Base-by-base conservation (phyloP, 495 filamentous ascomycete genomes). In the Lophiostoma macrostomum region DNA sequence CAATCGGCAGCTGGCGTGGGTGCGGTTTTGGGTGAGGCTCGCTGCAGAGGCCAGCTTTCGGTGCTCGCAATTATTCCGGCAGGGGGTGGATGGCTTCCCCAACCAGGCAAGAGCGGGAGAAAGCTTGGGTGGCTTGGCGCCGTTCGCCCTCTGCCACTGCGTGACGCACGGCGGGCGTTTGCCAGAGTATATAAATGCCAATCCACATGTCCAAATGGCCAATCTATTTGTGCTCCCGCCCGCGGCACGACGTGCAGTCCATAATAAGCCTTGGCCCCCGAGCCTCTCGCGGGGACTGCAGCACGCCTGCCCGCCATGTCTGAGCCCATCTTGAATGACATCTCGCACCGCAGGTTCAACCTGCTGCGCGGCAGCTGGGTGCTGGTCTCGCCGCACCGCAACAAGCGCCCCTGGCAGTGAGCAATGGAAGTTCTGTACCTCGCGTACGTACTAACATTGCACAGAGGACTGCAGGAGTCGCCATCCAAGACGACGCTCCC, bases 381-480 rank as follows among this genome's bases (percentile, higher is more conserved):
- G 45, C 76, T 99, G 12, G 93, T 97, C 13, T 96, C 93, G 7
- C 93, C 93, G 32, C 93, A 99, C 69, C 76, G 93, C 45, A 96
- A 89, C 52, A 96, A 96, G 79, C 79, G 93, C 50, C 93, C 93
- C 61, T 99, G 93, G 93, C 93, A 96, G 93, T 96, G 74, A 81
- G 90, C 80, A 11, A n/a, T 39, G 28, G 12, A 13, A 45, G 22
- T 4, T 12, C 28, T 25, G 13, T 3, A 28, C 13, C 12, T 3
- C 18, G 27, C 1, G n/a, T 25, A 45, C 13, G 44, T 20, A 36
- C 32, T 53, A 10, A 46, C 25, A 1, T 30, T 38, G 8, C 30
- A 3, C 38, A 96, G 91, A 77, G 93, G 93, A 50, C 86, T 90
- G 58, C 87, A 97, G 71, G 93, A 99, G 73, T 80, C 77, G 7